Base-by-base conservation (phyloP, 441 rosid species). In the Aleurites moluccanus region DNA sequence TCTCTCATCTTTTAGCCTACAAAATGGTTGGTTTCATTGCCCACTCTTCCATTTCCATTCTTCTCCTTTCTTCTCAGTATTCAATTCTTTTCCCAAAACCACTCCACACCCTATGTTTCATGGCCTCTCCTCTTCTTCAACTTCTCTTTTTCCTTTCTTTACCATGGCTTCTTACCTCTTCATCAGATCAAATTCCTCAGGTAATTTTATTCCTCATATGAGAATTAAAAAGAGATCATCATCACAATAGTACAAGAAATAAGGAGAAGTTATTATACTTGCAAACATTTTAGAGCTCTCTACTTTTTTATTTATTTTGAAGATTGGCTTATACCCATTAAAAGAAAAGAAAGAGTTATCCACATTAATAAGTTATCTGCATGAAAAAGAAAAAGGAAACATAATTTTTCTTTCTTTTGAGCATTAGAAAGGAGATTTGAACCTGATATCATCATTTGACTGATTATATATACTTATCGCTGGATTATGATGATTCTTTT, bases 51-150 rank as follows among this genome's bases (percentile, higher is more conserved):
- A 50, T 16, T 35, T 75, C 38, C 7, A 56, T 60, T 33, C 8
- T 50, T 50, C 6, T 35, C 0, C 40, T 38, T 38, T 38, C 40
- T 38, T 38, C 40, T 38, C 1, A 30, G 2, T 30, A 30, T 63
- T 25, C 23, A 53, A 4, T 53, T n/a, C 23, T 21, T 10, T n/a
- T 10, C 15, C 23, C 61, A 21, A 23, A 57, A 57, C 47, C 47
- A 18, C 57, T 56, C 28, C 4, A 21, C 61, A 25, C 64, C 40
- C 65, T 63, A 45, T 75, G 79, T 52, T 44, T 60, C 73, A 87
- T 88, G 90, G 87, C 88, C 38, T 80, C 83, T 77, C 77, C 57
- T 77, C 77, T 66, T 65, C 84, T 80, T 53, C 84, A 77, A 47
- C 75, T 76, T 79, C 50, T 82, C 64, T 62, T 75, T 25, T 66